Base-by-base conservation (phyloP, 306 rosid species). In the Glycine soja region DNA sequence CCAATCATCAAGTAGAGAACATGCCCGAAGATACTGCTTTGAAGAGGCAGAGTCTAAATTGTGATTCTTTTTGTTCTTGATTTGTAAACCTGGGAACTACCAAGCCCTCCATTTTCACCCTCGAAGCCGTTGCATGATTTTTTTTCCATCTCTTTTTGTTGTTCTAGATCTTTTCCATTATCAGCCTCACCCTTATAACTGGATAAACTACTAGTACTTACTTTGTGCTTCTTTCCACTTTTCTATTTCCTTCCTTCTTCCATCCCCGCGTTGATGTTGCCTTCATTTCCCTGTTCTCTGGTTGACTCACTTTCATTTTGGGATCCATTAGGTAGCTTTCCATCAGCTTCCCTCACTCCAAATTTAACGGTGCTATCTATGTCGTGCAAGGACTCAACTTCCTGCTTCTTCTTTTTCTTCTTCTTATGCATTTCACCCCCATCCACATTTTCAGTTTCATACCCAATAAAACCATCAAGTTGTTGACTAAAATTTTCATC, bases 181-280 rank as follows among this genome's bases (percentile, higher is more conserved):
- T 16, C 64, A 72, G 9, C 74, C 66, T 19, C 74, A 63, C 47
- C 8, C 73, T 72, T 53, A 0, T 32, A 43, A 46, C 11, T 14
- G 15, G 82, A 69, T n/a, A n/a, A n/a, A n/a, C n/a, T n/a, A n/a
- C n/a, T n/a, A 43, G 15, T 0, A 68, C 36, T 14, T 46, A 18
- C 66, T 47, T 58, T 47, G 64, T 71, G 43, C 48, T 78, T 56
- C 59, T 70, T 48, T 36, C 10, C 57, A 40, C 59, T 76, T 57
- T 64, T 82, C 43, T 30, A 63, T 18, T 81, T 78, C 75, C 79
- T 72, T 13, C 56, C 70, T 64, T 77, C 74, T 65, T 46, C 72
- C 24, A n/a, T 56, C 32, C 46, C 78, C 6, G 7, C 18, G 40
- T 30, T 46, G 5, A 18, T 50, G 2, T 72, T 38, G 34, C n/a